Conservation (phyloP, 129 eudicot species). For the carrot (Daucus carota) region DNA sequence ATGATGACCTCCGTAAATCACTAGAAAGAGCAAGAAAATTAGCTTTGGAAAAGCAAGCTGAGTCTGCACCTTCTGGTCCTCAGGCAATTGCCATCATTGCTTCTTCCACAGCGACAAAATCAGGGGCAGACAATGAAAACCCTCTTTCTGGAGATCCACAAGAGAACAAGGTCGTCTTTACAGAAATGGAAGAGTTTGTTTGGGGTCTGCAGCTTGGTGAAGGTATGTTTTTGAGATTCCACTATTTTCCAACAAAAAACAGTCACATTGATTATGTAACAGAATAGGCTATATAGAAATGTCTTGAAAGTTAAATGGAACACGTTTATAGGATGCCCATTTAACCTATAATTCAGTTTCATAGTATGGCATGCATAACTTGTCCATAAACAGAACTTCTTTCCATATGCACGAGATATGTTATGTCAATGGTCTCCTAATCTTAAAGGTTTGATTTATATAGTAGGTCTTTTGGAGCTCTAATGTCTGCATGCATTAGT, state of each 20-base stretch:
- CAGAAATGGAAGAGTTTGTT: conserved; percentile 98
- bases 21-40: conserved; percentile 76
- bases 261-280: not conserved
- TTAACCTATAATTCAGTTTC: not conserved
- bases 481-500: not conserved
- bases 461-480: not conserved
- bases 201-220: conserved; percentile 97
- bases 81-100: conserved; percentile 55
- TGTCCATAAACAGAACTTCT: not conserved
- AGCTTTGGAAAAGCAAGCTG: conserved; percentile 59
- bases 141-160: conserved; percentile 39
- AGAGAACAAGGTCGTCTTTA: conserved; percentile 79
- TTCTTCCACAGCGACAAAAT: conserved; percentile 30
- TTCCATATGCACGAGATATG: not conserved
- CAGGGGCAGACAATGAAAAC: conserved; percentile 27
- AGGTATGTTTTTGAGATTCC: conserved; percentile 29
- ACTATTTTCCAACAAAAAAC: not conserved
- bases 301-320: not conserved
- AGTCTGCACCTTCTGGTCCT: conserved; percentile 32
- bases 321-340: not conserved
- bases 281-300: not conserved
- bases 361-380: not conserved
- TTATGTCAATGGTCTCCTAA: not conserved
- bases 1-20: conserved; percentile 72
- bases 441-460: not conserved